Evolutionary conservation across 345 rosid genomes (phyloP).

Genomic region (Hirschfeldia incana): DNA sequence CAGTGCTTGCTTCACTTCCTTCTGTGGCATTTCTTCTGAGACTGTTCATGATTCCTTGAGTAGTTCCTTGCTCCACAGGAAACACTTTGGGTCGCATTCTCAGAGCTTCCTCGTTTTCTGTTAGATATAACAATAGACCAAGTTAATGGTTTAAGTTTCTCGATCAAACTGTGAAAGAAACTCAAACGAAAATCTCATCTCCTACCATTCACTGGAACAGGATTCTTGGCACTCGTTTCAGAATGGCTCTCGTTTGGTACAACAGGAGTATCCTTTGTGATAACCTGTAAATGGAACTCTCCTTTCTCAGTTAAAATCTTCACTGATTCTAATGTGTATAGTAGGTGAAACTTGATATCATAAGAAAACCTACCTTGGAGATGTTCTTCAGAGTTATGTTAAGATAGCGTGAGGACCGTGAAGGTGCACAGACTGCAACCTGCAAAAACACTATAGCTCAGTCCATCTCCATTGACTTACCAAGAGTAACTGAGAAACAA

Average conservation of each 20-base stretch:
- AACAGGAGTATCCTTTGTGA: slow-evolving; percentile 51
- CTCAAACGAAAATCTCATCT: too few relatives aligned
- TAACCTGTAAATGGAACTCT: slow-evolving; percentile 53
- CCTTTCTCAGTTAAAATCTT: not conserved
- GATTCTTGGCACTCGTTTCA: slow-evolving; percentile 27
- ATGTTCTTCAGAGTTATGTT: slow-evolving; percentile 76
- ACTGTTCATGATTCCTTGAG: slow-evolving; percentile 49
- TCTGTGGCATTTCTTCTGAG: slow-evolving; percentile 42
- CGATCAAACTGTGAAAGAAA: not conserved
- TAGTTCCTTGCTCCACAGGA: slow-evolving; percentile 41
- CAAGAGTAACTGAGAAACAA: slow-evolving; percentile 1
- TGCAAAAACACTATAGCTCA: slow-evolving; percentile 38
- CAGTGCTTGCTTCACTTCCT: slow-evolving; percentile 22
- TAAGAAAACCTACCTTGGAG: slow-evolving; percentile 56
- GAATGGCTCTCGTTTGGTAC: slow-evolving; percentile 30
- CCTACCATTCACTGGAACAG: slow-evolving; percentile 44
- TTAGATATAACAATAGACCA: not conserved
- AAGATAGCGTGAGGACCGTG: slow-evolving; percentile 53
- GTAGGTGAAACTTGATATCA: slow-evolving; percentile 1
- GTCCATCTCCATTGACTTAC: slow-evolving; percentile 16
- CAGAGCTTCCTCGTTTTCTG: slow-evolving; percentile 44
- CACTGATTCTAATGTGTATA: not conserved
- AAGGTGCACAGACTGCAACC: slow-evolving; percentile 77
- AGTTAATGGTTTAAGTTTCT: not conserved
- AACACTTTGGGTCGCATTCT: slow-evolving; percentile 26